Evolutionary conservation across 257 asterid genomes (phyloP), one percentile per base, ranked within the genome.

Genomic region (Capsicum chinense): DNA sequence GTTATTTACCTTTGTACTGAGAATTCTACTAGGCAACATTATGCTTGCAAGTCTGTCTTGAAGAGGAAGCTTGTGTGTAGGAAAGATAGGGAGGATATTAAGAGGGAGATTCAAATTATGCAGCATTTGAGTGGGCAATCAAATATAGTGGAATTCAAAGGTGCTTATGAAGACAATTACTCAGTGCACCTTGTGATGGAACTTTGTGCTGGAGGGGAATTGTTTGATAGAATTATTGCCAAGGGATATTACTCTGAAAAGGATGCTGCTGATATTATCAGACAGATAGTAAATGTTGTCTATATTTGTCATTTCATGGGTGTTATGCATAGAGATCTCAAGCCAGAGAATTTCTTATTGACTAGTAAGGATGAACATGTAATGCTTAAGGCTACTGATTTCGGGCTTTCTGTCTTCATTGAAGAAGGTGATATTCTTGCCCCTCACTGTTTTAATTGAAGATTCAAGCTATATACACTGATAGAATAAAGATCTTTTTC

Each of bases 321-420:
- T 79, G 98, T 94, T 86, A 88, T 94, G 94, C 98, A 94, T 87
- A 91, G 98, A 89, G 98, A 94, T 92, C 95, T 94, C 62, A 94
- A 94, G 89, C 98, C 98, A 0, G 98, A 94, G 92, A 94, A 94
- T 86, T 94, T 94, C 92, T 91, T 94, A 90, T 91, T 94, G 16
- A 90, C 95, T 10, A 93, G 92, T 73, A 93, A 94, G 93, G 91
- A 90, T 56, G 92, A 90, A 11, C 91, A 88, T 79, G 94, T 94
- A 9, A 94, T 89, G 93, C 76, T 94, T 8, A 94, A 94, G 74
- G 97, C 97, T 0, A 94, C 97, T 56, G 98, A 93, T 89, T 94
- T 94, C 81, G 98, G 98, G 76, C 97, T 94, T 84, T 92, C 97
- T 79, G 98, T 94, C 42, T 94, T 93, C 87, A 92, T 94, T 63